These are phyloP conservation scores for Dothideomycetes sp. DNA, from an alignment of 2,329 filamentous ascomycete genomes.

Conservation along the genomic window DNA sequence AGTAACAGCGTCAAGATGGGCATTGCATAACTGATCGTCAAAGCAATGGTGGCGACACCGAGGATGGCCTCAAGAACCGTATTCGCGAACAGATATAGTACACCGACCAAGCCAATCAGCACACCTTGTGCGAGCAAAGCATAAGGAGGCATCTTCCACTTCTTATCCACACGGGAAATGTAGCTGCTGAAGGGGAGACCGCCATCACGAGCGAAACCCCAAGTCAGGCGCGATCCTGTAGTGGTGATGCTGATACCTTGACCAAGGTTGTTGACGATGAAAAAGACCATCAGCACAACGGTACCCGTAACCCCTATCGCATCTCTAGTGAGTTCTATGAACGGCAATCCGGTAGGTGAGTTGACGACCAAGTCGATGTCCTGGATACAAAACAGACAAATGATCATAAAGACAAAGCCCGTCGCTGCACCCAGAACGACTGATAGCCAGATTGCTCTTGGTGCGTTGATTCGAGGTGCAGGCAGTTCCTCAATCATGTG, in stretches of 20 bases:
- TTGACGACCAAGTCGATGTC: slow-evolving; percentile 38
- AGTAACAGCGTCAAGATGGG: slow-evolving; percentile 29
- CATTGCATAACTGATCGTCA: slow-evolving; percentile 36
- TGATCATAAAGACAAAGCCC: slow-evolving; percentile 49
- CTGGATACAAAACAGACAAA: slow-evolving; percentile 46
- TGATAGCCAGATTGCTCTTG: slow-evolving; percentile 44
- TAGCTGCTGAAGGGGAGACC: slow-evolving; percentile 21
- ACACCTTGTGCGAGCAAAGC: slow-evolving; percentile 45
- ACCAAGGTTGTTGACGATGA: slow-evolving; percentile 48
- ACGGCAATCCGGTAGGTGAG: slow-evolving; percentile 45
- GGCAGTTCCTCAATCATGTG: slow-evolving; percentile 52
- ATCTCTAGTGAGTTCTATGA: slow-evolving; percentile 50
- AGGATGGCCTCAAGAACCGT: slow-evolving; percentile 36
- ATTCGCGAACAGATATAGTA: slow-evolving; percentile 35
- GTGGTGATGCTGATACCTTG: slow-evolving; percentile 46
- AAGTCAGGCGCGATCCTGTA: slow-evolving; percentile 21
- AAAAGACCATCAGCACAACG: slow-evolving; percentile 40
- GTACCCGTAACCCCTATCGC: slow-evolving; percentile 40
- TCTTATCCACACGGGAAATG: slow-evolving; percentile 33
- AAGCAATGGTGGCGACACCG: slow-evolving; percentile 33
- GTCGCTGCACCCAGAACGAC: slow-evolving; percentile 36
- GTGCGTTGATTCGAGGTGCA: slow-evolving; percentile 41
- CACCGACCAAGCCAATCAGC: slow-evolving; percentile 41
- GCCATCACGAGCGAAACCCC: slow-evolving; percentile 22
- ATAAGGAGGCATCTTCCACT: slow-evolving; percentile 45